Percentiles rank a stretch among this genome's conserved stretches.
Evolutionary conservation across 2,329 filamentous ascomycete genomes (phyloP).

Genomic region (Alternaria rosae): DNA sequence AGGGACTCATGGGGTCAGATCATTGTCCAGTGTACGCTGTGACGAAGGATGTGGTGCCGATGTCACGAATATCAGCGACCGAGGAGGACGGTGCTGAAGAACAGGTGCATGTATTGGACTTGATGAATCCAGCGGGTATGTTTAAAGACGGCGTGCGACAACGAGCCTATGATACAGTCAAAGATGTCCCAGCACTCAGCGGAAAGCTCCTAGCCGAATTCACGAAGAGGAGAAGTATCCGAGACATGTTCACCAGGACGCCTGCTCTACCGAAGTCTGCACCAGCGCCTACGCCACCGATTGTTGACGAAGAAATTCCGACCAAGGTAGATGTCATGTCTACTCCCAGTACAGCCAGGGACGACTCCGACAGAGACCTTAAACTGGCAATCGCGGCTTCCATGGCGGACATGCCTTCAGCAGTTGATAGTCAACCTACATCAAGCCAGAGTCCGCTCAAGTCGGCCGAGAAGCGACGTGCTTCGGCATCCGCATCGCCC

Average conservation of each 20-base stretch:
- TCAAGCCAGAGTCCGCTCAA: constrained; percentile 25
- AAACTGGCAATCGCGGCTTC: constrained; percentile 9
- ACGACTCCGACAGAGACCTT: constrained; percentile 20
- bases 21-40: constrained; percentile 91
- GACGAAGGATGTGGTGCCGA: constrained; percentile 68
- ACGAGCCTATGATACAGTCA: constrained; percentile 68
- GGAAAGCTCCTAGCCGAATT: constrained; percentile 89
- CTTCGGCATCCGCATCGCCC: constrained; percentile 27
- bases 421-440: constrained; percentile 6
- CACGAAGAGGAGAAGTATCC: constrained; percentile 81
- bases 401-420: constrained; percentile 8
- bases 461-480: constrained; percentile 41
- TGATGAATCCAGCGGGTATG: constrained; percentile 78
- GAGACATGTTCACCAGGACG: constrained; percentile 80
- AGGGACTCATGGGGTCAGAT: constrained; percentile 91
- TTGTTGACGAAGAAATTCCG: background rate
- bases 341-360: background rate
- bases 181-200: constrained; percentile 75
- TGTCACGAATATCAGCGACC: constrained; percentile 27
- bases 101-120: constrained; percentile 67
- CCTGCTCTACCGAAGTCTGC: constrained; percentile 18
- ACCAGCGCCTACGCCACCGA: constrained; percentile 5
- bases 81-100: constrained; percentile 48
- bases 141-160: constrained; percentile 72
- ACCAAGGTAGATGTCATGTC: constrained; percentile 1